Percentiles rank a stretch among this genome's conserved stretches.
phyloP scores from a whole-genome alignment of 176 grass and related monocot genomes.

The Oryza coarctata region DNA sequence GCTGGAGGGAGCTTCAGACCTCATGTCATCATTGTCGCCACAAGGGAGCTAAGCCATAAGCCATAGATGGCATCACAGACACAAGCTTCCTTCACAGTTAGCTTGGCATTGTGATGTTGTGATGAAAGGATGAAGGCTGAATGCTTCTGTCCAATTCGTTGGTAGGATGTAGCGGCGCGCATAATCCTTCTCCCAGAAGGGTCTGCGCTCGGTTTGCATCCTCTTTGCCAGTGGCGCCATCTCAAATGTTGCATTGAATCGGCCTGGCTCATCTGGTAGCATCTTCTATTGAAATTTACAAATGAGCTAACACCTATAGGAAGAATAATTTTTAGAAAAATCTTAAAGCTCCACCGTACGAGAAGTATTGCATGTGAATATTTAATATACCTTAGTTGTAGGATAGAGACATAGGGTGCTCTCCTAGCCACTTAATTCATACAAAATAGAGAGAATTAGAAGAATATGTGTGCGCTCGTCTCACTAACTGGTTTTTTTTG shows the following conservation, averaged over 20 bases:
- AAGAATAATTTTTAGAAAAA: no score
- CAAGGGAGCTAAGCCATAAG: slow-evolving; percentile 69
- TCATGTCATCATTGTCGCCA: slow-evolving; percentile 77
- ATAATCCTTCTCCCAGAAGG: slow-evolving; percentile 93
- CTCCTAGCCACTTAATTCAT: no score
- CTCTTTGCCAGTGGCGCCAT: slow-evolving; percentile 67
- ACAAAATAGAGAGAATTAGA: no score
- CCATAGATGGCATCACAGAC: neutral
- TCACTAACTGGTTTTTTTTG: no score
- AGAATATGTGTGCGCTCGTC: no score
- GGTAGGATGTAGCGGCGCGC: slow-evolving; percentile 74
- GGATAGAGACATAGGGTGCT: no score
- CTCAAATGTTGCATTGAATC: slow-evolving; percentile 68
- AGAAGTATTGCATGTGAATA: no score
- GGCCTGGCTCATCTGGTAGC: slow-evolving; percentile 60
- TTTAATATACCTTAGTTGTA: no score
- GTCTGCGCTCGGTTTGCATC: slow-evolving; percentile 84
- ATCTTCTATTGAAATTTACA: no score
- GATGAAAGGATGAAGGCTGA: neutral
- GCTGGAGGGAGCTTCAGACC: slow-evolving; percentile 96
- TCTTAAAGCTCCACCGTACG: no score
- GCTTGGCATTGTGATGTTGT: slow-evolving; percentile 24
- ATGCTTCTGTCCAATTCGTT: slow-evolving; percentile 12
- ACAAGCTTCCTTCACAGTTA: neutral
- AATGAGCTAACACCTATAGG: no score